These are phyloP conservation scores for Diaporthe helianthi DNA, from an alignment of 2,329 filamentous ascomycete genomes.

Conservation along the genomic window DNA sequence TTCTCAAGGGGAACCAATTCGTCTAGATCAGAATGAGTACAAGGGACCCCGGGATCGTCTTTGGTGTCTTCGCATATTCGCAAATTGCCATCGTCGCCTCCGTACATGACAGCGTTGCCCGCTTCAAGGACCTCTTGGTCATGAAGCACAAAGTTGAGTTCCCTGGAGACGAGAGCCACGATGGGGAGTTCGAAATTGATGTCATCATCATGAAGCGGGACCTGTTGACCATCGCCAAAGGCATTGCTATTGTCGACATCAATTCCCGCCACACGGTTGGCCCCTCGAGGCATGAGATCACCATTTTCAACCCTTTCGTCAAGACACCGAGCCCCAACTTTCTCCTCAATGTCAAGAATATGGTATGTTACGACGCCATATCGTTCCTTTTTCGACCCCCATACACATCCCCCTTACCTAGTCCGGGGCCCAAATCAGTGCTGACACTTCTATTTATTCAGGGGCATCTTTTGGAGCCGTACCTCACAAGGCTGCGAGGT, in stretches of 20 bases:
- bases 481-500: neutral
- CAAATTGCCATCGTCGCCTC: neutral
- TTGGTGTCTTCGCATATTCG: neutral
- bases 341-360: neutral
- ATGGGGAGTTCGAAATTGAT: neutral
- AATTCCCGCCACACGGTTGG: neutral
- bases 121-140: neutral
- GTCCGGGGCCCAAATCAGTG: too few species aligned
- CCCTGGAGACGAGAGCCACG: too few species aligned
- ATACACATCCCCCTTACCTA: too few species aligned
- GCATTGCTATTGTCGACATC: neutral
- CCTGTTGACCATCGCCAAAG: neutral
- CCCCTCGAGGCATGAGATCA: neutral
- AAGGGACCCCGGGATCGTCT: accelerated
- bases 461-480: neutral
- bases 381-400: too few species aligned
- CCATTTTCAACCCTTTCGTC: neutral
- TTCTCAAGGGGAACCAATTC: neutral
- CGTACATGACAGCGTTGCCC: too few species aligned
- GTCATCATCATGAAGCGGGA: neutral
- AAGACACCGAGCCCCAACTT: neutral
- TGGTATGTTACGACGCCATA: neutral
- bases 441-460: neutral
- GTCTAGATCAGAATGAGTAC: neutral
- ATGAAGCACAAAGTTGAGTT: neutral